Evolutionary conservation across 768 basidiomycete species (phyloP), one percentile per base, ranked within the genome.

Genomic region (Suillus luteus): DNA sequence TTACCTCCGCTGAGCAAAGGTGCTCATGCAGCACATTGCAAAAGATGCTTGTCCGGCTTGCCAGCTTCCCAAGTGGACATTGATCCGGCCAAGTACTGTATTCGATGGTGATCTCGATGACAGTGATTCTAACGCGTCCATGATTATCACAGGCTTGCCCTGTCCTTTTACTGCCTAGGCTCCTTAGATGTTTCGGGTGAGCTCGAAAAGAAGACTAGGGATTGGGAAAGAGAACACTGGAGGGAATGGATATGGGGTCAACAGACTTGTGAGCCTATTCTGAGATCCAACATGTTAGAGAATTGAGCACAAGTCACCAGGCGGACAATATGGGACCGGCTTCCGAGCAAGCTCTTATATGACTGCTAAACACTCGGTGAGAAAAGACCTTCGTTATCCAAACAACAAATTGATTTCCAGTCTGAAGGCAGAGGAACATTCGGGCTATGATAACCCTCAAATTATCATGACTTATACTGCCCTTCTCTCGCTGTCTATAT

Each of bases 391-490:
- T 65, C 31, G 60, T 60, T 41, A 49, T 48, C 9, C 40, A 35
- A 9, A 24, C 38, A 37, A 64, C 31, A 2, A 40, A 40, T 64
- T 63, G 69, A 61, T 67, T 44, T 40, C 54, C 52, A 46, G 38
- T 62, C 38, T 71, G 62, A 66, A 79, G 77, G 70, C 67, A 24
- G 65, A 69, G 35, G 70, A 75, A 31, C 81, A 84, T 67, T 75
- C 79, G 11, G 80, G 83, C 41, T 85, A 87, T 71, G 85, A 91
- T 66, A 82, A 84, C 19, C 91, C 93, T 0, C 91, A 98, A 74
- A 79, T 98, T 17, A 93, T 97, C 61, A 92, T 95, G 84, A 95
- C 96, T 9, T 99, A 99, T 71, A 93, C 95, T 1, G 93, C 95
- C 0, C 73, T 99, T 12, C 77, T 97, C 5, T 84, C 86, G 0